These are phyloP conservation scores for Sophora flavescens DNA, from an alignment of 306 rosid species.

Conservation along the genomic window DNA sequence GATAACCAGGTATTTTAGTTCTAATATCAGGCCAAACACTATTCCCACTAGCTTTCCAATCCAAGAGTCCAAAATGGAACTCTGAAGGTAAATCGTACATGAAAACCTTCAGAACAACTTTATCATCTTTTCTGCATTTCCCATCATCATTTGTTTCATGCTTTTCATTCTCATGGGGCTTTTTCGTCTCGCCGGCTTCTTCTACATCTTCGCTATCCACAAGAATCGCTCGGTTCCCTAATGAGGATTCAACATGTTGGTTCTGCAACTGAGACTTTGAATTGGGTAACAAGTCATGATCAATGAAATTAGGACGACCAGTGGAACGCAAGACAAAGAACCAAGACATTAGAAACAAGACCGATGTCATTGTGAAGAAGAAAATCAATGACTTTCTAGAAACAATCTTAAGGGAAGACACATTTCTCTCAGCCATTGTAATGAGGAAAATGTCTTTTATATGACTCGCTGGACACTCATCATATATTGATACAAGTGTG, in stretches of 20 bases:
- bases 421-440: slow-evolving; percentile 46
- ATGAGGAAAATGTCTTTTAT: background rate
- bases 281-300: slow-evolving; percentile 51
- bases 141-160: slow-evolving; percentile 33
- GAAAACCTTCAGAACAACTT: slow-evolving; percentile 63
- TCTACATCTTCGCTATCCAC: slow-evolving; percentile 49
- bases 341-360: slow-evolving; percentile 66
- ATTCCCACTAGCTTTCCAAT: slow-evolving; percentile 60
- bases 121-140: slow-evolving; percentile 43
- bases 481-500: too few relatives aligned
- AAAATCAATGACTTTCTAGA: slow-evolving; percentile 59
- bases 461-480: background rate
- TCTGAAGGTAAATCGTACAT: slow-evolving; percentile 74
- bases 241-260: slow-evolving; percentile 46
- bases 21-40: slow-evolving; percentile 78
- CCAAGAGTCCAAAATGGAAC: slow-evolving; percentile 79
- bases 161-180: slow-evolving; percentile 6
- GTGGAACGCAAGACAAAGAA: slow-evolving; percentile 67
- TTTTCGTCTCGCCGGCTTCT: slow-evolving; percentile 13
- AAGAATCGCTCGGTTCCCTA: slow-evolving; percentile 61
- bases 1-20: slow-evolving; percentile 61
- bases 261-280: slow-evolving; percentile 48
- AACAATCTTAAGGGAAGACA: slow-evolving; percentile 45
- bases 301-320: slow-evolving; percentile 41
- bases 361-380: slow-evolving; percentile 59